Evolutionary conservation across 768 basidiomycete species (phyloP), one percentile per base, ranked within the genome.

Genomic region (Coprinellus micaceus): DNA sequence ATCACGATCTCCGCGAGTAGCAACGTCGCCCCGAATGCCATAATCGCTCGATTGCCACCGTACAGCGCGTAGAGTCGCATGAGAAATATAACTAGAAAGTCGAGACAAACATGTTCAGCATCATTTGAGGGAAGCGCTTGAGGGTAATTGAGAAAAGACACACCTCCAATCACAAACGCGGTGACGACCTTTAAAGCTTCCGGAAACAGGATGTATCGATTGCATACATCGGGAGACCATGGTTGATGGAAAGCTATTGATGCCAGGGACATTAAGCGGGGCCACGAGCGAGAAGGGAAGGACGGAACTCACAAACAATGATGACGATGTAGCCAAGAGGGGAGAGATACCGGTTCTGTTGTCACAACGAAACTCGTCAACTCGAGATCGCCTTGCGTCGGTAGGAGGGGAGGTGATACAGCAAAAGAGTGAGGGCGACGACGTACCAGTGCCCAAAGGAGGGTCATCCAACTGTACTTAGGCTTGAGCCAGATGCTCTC

Each of bases 261-360:
- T 17, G 28, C 25, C 3, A 54, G 19, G 46, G n/a, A 28, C 17
- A 10, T 22, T 50, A 4, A 6, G 26, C 30, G 29, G 33, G 6
- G 50, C 26, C 22, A n/a, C 10, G 36, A 6, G 52, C 24, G 11
- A 10, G 1, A 26, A 24, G 22, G 11, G 0, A 26, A 24, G 22
- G 10, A 11, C 17, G 12, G 9, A 12, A 64, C 69, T 62, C 57
- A 67, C 73, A 73, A 26, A 69, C 63, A 25, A 65, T 71, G 36
- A 74, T 71, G 15, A 74, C 62, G 22, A 72, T 69, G 49, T 69
- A 73, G 7, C 64, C 71, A 53, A 74, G 52, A 0, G 73, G 73
- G 36, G 73, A 66, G 4, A 71, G 55, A 51, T 74, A 74, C 10
- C 73, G 70, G 58, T 74, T 74, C 72, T 73, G 36, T 1, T 4